Conservation (phyloP, 441 rosid species). For the Gossypium davidsonii region DNA sequence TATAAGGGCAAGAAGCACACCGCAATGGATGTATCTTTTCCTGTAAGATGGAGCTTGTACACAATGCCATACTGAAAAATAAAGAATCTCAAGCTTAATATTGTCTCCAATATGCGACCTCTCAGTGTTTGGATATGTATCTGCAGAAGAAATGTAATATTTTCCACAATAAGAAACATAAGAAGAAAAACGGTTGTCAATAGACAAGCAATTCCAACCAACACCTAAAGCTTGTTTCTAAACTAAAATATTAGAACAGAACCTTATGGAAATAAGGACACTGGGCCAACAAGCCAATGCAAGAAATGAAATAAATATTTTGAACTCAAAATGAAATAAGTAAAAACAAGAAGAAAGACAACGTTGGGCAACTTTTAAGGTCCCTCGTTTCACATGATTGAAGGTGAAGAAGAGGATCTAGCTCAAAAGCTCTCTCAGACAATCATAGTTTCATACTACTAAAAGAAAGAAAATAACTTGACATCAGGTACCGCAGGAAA, state of each 20-base stretch:
- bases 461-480: neutral
- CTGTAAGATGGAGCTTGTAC: conserved; percentile 81
- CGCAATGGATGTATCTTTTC: conserved; percentile 59
- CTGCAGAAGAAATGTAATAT: conserved; percentile 40
- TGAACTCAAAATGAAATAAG: neutral
- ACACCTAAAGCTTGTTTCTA: neutral
- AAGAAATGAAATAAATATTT: neutral
- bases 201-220: conserved; percentile 1
- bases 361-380: neutral
- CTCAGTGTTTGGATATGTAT: conserved; percentile 79
- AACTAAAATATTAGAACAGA: neutral
- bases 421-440: neutral
- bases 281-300: neutral
- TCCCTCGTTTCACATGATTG: neutral
- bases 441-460: neutral
- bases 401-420: neutral
- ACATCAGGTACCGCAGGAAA: neutral
- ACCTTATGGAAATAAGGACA: neutral
- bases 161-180: conserved; percentile 2
- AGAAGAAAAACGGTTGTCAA: neutral
- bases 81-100: conserved; percentile 76
- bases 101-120: conserved; percentile 85
- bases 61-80: conserved; percentile 90
- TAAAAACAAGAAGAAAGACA: neutral
- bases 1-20: conserved; percentile 33